These are phyloP conservation scores for Vicia faba DNA, from an alignment of 306 rosid species.

Conservation along the genomic window DNA sequence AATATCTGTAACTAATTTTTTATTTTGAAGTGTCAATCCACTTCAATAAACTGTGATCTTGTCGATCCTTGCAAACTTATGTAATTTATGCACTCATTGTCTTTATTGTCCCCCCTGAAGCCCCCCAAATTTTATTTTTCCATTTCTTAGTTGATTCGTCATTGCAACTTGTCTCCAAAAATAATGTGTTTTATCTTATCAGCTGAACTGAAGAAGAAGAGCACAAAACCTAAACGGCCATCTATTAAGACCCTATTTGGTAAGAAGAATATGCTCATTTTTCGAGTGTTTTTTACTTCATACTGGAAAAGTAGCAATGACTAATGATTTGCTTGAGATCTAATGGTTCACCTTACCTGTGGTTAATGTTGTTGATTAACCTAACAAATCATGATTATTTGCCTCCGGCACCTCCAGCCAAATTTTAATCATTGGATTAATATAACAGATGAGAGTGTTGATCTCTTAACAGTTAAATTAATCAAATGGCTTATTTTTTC, in stretches of 20 bases:
- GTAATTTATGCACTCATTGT: conserved; percentile 4
- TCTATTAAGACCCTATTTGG: conserved; percentile 92
- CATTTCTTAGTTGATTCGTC: conserved; percentile 20
- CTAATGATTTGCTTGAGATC: conserved; percentile 16
- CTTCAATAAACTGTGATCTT: conserved; percentile 31
- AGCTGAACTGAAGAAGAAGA: conserved; percentile 97
- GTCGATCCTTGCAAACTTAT: background rate
- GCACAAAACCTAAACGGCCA: conserved; percentile 82
- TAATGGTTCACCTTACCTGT: conserved; percentile 9
- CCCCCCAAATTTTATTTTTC: background rate
- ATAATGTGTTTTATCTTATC: conserved; percentile 39
- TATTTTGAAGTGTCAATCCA: conserved; percentile 3
- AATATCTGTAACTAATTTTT: background rate
- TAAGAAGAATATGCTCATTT: conserved; percentile 49
- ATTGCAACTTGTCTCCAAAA: conserved; percentile 9
- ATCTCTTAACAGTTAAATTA: background rate
- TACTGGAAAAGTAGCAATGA: background rate
- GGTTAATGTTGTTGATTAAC: background rate
- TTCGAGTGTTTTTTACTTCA: background rate
- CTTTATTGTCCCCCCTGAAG: background rate
- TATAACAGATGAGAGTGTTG: background rate
- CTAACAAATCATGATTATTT: background rate
- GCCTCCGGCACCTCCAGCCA: background rate
- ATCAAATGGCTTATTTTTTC: background rate
- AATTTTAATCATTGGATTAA: background rate